These are phyloP conservation scores for Graphiopsis chlorocephala DNA, from an alignment of 2,329 filamentous ascomycete genomes.

Conservation along the genomic window DNA sequence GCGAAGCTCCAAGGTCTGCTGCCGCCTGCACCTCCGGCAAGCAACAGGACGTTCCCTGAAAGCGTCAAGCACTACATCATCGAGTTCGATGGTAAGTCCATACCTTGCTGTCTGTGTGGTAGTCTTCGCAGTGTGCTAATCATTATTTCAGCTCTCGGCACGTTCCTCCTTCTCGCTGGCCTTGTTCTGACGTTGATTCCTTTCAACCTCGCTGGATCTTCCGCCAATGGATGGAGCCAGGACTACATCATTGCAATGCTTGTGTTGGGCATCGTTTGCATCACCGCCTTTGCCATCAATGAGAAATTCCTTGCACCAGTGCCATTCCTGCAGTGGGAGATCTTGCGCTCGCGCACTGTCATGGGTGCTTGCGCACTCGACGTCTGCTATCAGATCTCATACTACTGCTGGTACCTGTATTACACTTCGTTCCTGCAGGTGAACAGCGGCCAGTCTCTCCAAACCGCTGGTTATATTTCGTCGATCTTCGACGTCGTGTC, in stretches of 20 bases:
- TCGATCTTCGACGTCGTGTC: conserved; percentile 39
- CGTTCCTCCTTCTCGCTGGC: conserved; percentile 41
- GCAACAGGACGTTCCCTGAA: conserved; percentile 24
- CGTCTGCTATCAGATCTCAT: conserved; percentile 45
- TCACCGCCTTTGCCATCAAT: conserved; percentile 52
- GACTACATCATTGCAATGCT: conserved; percentile 41
- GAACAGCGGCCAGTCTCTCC: conserved; percentile 43
- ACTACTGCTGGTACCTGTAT: conserved; percentile 41
- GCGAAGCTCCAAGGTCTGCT: conserved; percentile 31
- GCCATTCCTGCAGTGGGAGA: conserved; percentile 55
- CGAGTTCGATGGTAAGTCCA: conserved; percentile 30
- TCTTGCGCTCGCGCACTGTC: conserved; percentile 52
- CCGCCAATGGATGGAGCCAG: conserved; percentile 35
- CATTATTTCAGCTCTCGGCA: conserved; percentile 23
- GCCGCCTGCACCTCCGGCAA: conserved; percentile 23
- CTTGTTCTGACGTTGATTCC: conserved; percentile 67
- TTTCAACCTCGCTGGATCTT: conserved; percentile 53
- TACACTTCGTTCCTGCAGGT: conserved; percentile 49
- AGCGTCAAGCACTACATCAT: conserved; percentile 28
- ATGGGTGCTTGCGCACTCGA: conserved; percentile 45
- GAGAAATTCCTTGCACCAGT: conserved; percentile 57
- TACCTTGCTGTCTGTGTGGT: not conserved
- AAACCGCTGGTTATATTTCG: conserved; percentile 37
- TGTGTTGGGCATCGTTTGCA: conserved; percentile 30
- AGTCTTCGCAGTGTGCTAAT: not conserved